phyloP scores from a whole-genome alignment of 768 basidiomycete species.

The Nevesoporus exiguus region DNA sequence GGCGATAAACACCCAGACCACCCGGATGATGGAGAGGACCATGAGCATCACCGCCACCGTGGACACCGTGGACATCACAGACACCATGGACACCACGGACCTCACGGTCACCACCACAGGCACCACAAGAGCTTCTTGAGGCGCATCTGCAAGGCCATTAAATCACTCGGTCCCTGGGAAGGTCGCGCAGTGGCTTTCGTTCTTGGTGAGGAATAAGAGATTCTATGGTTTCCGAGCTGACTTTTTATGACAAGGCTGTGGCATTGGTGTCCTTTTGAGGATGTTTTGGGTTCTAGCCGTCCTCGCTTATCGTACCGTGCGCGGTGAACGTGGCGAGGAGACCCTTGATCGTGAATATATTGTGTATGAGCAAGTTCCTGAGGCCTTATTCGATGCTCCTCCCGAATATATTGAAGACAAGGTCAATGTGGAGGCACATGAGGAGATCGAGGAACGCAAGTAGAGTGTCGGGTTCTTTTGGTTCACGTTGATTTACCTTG shows the following conservation, averaged over 20 bases:
- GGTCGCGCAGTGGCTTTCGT: slow-evolving; percentile 81
- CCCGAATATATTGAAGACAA: slow-evolving; percentile 63
- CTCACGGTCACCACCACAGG: slow-evolving; percentile 24
- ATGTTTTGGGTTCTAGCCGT: slow-evolving; percentile 76
- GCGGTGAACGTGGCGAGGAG: slow-evolving; percentile 41
- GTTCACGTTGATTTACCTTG: not conserved
- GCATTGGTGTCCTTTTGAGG: slow-evolving; percentile 75
- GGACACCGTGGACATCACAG: slow-evolving; percentile 10
- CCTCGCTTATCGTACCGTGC: slow-evolving; percentile 55
- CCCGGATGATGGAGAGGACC: not conserved
- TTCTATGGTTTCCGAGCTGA: not conserved
- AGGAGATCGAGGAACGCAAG: slow-evolving; percentile 15
- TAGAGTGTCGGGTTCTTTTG: slow-evolving; percentile 5
- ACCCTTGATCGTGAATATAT: slow-evolving; percentile 39
- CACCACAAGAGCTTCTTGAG: slow-evolving; percentile 46
- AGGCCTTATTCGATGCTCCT: slow-evolving; percentile 47
- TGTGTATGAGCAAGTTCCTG: slow-evolving; percentile 46
- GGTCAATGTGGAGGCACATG: slow-evolving; percentile 21
- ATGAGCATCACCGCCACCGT: slow-evolving; percentile 7
- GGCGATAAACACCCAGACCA: not conserved
- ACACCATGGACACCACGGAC: slow-evolving; percentile 15
- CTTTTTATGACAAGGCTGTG: slow-evolving; percentile 53
- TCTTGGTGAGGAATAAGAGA: slow-evolving; percentile 48
- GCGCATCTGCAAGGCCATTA: slow-evolving; percentile 63
- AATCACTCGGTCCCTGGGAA: slow-evolving; percentile 77